These are phyloP conservation scores for Pisolithus albus DNA, from an alignment of 768 basidiomycete species.

Conservation along the genomic window DNA sequence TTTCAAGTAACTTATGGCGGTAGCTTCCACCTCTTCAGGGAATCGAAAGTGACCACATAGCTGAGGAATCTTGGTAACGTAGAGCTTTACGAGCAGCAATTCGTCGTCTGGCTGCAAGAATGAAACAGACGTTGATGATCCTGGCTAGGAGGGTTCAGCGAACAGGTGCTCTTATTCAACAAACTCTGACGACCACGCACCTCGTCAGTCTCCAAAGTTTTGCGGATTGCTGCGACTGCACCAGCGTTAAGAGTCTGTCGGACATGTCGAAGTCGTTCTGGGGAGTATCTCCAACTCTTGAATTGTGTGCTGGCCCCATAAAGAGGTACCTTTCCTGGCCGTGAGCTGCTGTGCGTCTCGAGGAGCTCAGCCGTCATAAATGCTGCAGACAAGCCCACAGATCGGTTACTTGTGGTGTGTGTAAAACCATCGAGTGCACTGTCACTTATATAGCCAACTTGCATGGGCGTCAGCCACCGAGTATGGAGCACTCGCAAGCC, in stretches of 20 bases:
- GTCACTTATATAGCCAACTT: no score
- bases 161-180: background rate
- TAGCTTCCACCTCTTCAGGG: conserved; percentile 89
- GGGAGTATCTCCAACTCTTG: conserved; percentile 85
- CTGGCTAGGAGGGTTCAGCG: conserved; percentile 32
- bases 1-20: conserved; percentile 87
- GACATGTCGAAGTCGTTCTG: conserved; percentile 50
- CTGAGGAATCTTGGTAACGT: conserved; percentile 77
- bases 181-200: background rate
- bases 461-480: no score
- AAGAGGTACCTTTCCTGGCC: conserved; percentile 32
- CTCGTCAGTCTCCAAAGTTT: conserved; percentile 50
- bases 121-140: conserved; percentile 57
- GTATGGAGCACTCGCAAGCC: no score
- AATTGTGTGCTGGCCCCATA: conserved; percentile 80
- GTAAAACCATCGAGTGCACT: no score
- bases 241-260: conserved; percentile 65
- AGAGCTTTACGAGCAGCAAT: conserved; percentile 80
- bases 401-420: background rate
- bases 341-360: conserved; percentile 2
- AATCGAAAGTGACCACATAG: conserved; percentile 82
- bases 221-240: conserved; percentile 70
- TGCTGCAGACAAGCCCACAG: background rate
- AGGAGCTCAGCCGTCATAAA: background rate
- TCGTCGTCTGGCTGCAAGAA: conserved; percentile 66